Conservation (phyloP, 768 basidiomycete species). For the Boletales sp. region DNA sequence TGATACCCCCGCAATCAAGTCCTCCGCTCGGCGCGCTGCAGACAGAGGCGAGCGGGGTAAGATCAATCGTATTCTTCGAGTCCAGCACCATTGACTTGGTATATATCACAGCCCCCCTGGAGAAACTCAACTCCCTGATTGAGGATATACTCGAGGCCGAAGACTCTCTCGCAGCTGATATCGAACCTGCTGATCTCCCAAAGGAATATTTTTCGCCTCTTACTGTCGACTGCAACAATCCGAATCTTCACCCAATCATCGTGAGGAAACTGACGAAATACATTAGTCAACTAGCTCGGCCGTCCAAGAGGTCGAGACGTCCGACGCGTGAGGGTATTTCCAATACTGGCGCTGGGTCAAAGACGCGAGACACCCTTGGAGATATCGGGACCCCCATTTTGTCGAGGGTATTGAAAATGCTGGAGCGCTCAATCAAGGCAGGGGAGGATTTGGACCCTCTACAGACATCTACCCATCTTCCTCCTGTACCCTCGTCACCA, state of each 20-base stretch:
- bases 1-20: slow-evolving; percentile 36
- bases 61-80: not conserved
- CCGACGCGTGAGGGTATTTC: slow-evolving; percentile 35
- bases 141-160: slow-evolving; percentile 86
- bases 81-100: not conserved
- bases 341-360: slow-evolving; percentile 35
- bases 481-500: slow-evolving; percentile 34
- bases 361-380: slow-evolving; percentile 53
- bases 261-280: slow-evolving; percentile 70
- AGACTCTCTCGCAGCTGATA: slow-evolving; percentile 62
- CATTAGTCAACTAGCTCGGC: slow-evolving; percentile 63
- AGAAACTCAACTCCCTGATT: slow-evolving; percentile 71
- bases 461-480: slow-evolving; percentile 26
- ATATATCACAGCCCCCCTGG: slow-evolving; percentile 50
- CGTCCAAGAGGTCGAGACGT: slow-evolving; percentile 65
- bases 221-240: slow-evolving; percentile 54
- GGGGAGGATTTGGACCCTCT: slow-evolving; percentile 80
- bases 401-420: slow-evolving; percentile 64
- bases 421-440: slow-evolving; percentile 75
- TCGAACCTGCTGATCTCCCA: slow-evolving; percentile 47
- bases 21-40: slow-evolving; percentile 58
- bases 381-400: slow-evolving; percentile 65
- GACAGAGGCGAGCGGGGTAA: slow-evolving; percentile 76
- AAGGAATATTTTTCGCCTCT: slow-evolving; percentile 61
- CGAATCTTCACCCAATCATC: slow-evolving; percentile 53